Evolutionary conservation across 768 basidiomycete species (phyloP).

Genomic region (Hydnomerulius pinastri): DNA sequence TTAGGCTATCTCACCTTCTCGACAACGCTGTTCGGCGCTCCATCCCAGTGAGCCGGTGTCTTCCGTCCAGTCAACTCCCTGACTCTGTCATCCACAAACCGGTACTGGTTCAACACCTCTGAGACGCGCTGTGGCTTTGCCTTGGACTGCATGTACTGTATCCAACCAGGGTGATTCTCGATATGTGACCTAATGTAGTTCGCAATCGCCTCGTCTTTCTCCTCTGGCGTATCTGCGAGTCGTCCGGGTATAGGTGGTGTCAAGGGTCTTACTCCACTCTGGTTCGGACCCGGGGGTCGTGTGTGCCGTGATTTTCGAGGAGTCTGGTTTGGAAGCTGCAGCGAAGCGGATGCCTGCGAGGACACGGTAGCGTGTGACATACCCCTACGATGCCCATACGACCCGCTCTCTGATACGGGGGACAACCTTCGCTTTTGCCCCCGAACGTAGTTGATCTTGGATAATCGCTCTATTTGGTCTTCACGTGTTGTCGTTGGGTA

Average conservation of each 20-base stretch:
- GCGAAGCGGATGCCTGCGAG: slow-evolving; percentile 14
- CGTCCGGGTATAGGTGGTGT: slow-evolving; percentile 29
- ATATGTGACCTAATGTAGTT: slow-evolving; percentile 46
- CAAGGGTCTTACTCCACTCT: slow-evolving; percentile 1
- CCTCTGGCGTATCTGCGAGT: slow-evolving; percentile 36
- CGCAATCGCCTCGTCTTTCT: slow-evolving; percentile 43
- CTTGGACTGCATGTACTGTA: slow-evolving; percentile 46
- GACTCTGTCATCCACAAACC: slow-evolving; percentile 51
- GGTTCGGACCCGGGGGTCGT: slow-evolving; percentile 1
- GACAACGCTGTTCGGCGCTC: slow-evolving; percentile 38
- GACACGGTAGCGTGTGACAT: background rate
- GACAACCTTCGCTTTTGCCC: slow-evolving; percentile 10
- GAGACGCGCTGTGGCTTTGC: slow-evolving; percentile 41
- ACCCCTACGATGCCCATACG: slow-evolving; percentile 13
- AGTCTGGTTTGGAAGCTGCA: background rate
- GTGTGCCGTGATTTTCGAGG: slow-evolving; percentile 1
- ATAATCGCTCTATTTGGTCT: slow-evolving; percentile 27
- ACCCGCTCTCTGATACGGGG: slow-evolving; percentile 18
- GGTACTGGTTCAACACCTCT: slow-evolving; percentile 50
- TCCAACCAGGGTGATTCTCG: slow-evolving; percentile 46
- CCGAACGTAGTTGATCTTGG: slow-evolving; percentile 21
- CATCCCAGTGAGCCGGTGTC: slow-evolving; percentile 44
- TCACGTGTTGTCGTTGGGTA: slow-evolving; percentile 26
- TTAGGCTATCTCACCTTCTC: slow-evolving; percentile 42
- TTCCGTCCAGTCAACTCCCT: slow-evolving; percentile 45